Conservation (phyloP, 2,329 filamentous ascomycete genomes). For the Colletotrichum sojae region DNA sequence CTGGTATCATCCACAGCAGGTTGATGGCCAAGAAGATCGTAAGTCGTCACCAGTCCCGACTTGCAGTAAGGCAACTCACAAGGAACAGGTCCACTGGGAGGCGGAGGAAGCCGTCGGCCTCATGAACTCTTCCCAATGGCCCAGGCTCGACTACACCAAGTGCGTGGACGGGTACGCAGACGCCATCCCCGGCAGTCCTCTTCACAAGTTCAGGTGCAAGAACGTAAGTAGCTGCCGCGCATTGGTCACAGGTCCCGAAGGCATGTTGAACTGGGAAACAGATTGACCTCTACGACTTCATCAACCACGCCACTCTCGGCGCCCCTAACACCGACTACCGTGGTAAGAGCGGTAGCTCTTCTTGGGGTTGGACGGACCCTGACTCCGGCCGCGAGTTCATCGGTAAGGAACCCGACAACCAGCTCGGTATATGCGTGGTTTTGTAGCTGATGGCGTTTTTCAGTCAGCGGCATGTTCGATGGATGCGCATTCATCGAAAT, state of each 20-base stretch:
- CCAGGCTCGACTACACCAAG: slow-evolving; percentile 44
- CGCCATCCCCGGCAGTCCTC: slow-evolving; percentile 42
- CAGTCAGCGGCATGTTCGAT: slow-evolving; percentile 49
- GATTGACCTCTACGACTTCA: slow-evolving; percentile 68
- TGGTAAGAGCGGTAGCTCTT: slow-evolving; percentile 47
- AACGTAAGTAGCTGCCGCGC: slow-evolving; percentile 28
- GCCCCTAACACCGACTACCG: slow-evolving; percentile 49
- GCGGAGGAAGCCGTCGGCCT: slow-evolving; percentile 42
- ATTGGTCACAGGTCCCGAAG: neutral
- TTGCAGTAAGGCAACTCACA: too few species aligned
- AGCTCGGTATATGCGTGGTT: too few species aligned
- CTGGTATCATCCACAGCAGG: slow-evolving; percentile 43
- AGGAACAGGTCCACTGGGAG: slow-evolving; percentile 35
- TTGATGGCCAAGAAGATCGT: slow-evolving; percentile 44
- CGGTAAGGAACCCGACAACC: neutral
- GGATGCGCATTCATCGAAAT: slow-evolving; percentile 62
- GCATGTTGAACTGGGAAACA: neutral
- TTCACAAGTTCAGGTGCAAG: slow-evolving; percentile 44
- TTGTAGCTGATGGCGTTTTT: too few species aligned
- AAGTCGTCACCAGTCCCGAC: neutral
- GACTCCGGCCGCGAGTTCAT: slow-evolving; percentile 50
- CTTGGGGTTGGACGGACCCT: slow-evolving; percentile 59
- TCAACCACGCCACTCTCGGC: slow-evolving; percentile 65
- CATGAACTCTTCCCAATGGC: slow-evolving; percentile 44
- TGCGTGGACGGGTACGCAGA: slow-evolving; percentile 44